Evolutionary conservation across 1,139 yeast species (phyloP).

Genomic region (Zygosaccharomyces sapae): DNA sequence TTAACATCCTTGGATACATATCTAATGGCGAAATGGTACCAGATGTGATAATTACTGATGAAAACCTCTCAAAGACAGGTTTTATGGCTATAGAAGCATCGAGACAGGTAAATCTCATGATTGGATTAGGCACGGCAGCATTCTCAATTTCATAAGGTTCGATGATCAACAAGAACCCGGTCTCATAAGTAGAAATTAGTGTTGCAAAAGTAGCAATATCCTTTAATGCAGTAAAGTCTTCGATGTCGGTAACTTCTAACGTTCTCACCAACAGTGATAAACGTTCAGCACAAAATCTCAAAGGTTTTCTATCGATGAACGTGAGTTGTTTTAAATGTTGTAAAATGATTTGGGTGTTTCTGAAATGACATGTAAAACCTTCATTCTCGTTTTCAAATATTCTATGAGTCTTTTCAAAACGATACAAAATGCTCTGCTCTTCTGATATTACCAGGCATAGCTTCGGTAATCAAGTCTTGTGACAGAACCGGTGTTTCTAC

Average conservation of each 20-base stretch:
- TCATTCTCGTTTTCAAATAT: conserved; percentile 94
- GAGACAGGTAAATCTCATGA: conserved; percentile 87
- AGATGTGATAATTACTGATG: conserved; percentile 91
- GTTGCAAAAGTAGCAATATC: conserved; percentile 98
- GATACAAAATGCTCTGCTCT: conserved; percentile 96
- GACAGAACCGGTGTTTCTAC: conserved; percentile 88
- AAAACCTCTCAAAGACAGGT: conserved; percentile 90
- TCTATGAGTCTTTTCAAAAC: conserved; percentile 89
- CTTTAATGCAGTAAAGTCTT: conserved; percentile 86
- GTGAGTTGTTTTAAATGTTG: conserved; percentile 92
- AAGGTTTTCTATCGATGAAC: conserved; percentile 85
- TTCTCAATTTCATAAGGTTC: conserved; percentile 98
- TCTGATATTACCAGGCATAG: conserved; percentile 94
- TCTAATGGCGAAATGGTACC: conserved; percentile 98
- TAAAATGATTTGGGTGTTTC: conserved; percentile 92
- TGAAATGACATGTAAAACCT: conserved; percentile 91
- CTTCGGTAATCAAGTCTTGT: conserved; percentile 79
- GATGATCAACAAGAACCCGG: conserved; percentile 83
- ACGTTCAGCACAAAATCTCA: conserved; percentile 87
- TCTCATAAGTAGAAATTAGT: conserved; percentile 86
- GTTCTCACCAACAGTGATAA: conserved; percentile 84
- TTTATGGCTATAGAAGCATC: conserved; percentile 98
- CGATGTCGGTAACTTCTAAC: conserved; percentile 79
- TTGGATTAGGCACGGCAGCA: conserved; percentile 96
- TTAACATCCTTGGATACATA: conserved; percentile 96